phyloP scores from a whole-genome alignment of 1,139 yeast genomes.

The Magnusiomyces fungicola region DNA sequence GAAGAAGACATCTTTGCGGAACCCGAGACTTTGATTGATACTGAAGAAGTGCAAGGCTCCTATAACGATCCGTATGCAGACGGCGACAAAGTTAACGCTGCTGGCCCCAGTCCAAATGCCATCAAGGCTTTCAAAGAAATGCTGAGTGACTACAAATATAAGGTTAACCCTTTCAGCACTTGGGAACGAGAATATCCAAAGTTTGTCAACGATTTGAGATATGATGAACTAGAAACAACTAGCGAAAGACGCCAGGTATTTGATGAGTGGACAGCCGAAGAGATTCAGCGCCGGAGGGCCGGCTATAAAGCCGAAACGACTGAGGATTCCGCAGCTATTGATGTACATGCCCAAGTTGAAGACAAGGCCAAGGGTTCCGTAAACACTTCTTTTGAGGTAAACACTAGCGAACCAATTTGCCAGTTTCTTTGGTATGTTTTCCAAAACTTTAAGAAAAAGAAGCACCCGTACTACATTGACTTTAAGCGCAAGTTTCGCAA shows the following conservation, averaged over 20 bases:
- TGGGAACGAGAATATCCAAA: slow-evolving; percentile 44
- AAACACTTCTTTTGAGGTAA: neutral
- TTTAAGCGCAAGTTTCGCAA: slow-evolving; percentile 39
- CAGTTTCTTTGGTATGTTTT: slow-evolving; percentile 32
- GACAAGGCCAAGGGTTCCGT: neutral
- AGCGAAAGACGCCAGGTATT: slow-evolving; percentile 34
- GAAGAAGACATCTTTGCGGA: slow-evolving; percentile 7
- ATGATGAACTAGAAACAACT: slow-evolving; percentile 33
- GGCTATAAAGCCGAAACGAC: neutral
- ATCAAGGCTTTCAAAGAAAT: slow-evolving; percentile 25
- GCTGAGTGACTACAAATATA: slow-evolving; percentile 22
- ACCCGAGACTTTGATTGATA: slow-evolving; percentile 2
- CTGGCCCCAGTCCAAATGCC: slow-evolving; percentile 11
- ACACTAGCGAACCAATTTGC: slow-evolving; percentile 18
- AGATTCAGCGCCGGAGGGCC: slow-evolving; percentile 14
- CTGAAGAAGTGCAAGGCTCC: neutral
- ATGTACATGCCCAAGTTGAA: neutral
- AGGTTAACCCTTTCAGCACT: slow-evolving; percentile 37
- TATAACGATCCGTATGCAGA: neutral
- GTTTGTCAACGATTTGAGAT: slow-evolving; percentile 37
- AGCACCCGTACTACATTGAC: slow-evolving; percentile 37
- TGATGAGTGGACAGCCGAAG: slow-evolving; percentile 37
- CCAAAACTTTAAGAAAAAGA: slow-evolving; percentile 27
- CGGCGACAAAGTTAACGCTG: slow-evolving; percentile 5
- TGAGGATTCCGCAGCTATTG: neutral